Percentiles rank a stretch among this genome's conserved stretches.
These are phyloP conservation scores for Jaltomata sinuosa DNA, from an alignment of 257 asterid species.

Conservation along the genomic window DNA sequence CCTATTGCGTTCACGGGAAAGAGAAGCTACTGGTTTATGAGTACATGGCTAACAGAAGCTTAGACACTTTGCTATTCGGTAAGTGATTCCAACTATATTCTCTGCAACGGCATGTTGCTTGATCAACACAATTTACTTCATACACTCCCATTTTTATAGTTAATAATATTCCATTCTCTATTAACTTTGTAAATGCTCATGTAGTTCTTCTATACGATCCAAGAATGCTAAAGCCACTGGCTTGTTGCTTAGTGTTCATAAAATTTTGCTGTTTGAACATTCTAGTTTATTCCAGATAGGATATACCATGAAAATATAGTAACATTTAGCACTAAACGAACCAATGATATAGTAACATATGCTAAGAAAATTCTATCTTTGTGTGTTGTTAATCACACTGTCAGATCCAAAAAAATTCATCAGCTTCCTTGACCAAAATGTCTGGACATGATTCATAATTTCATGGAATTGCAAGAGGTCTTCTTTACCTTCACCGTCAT, in stretches of 20 bases:
- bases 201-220: background rate
- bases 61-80: constrained; percentile 21
- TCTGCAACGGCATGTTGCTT: background rate
- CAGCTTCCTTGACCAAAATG: constrained; percentile 14
- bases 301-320: background rate
- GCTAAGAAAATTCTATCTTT: background rate
- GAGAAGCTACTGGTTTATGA: constrained; percentile 15
- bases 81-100: background rate
- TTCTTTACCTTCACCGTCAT: constrained; percentile 19
- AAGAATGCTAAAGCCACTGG: background rate
- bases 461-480: constrained; percentile 20
- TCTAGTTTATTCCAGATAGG: background rate
- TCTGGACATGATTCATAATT: background rate
- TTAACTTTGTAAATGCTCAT: too few species aligned
- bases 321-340: background rate
- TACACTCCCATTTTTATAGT: background rate
- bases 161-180: too few species aligned
- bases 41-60: constrained; percentile 16
- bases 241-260: background rate
- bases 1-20: constrained; percentile 13
- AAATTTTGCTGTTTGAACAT: constrained; percentile 17
- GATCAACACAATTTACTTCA: background rate
- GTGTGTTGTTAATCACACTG: background rate
- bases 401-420: constrained; percentile 7
- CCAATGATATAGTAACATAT: background rate